Evolutionary conservation across 2,329 filamentous ascomycete species (phyloP).

Genomic region (Xylariales sp.): DNA sequence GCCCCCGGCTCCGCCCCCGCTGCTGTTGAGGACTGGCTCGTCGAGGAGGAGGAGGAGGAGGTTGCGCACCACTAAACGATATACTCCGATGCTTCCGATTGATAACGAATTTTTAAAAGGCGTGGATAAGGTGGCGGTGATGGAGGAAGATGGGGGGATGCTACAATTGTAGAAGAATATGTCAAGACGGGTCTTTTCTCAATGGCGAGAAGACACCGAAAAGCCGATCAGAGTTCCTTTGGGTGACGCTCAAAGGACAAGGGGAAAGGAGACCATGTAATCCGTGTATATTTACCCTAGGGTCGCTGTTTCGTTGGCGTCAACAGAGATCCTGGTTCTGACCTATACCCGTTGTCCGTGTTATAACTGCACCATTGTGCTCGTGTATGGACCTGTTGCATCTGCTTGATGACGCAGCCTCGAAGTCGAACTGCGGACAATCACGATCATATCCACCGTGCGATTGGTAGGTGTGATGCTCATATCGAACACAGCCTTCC

Average conservation of each 20-base stretch:
- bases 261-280: constrained; percentile 20
- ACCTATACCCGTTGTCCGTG: constrained; percentile 1
- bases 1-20: constrained; percentile 56
- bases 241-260: constrained; percentile 1
- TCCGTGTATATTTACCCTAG: constrained; percentile 36
- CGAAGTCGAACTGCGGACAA: no score
- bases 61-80: constrained; percentile 43
- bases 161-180: no score
- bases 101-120: background rate
- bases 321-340: constrained; percentile 20
- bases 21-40: constrained; percentile 70
- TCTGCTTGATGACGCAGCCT: no score
- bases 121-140: no score
- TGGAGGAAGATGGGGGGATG: no score
- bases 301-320: constrained; percentile 19
- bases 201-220: no score
- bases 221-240: constrained; percentile 1
- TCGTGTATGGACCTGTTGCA: no score
- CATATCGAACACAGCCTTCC: no score
- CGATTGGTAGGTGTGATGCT: no score
- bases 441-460: no score
- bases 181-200: no score
- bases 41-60: constrained; percentile 67
- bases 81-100: background rate
- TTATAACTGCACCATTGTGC: background rate